These are phyloP conservation scores for Lagenidium giganteum DNA, from an alignment of 352 stramenopile genomes.

Conservation along the genomic window DNA sequence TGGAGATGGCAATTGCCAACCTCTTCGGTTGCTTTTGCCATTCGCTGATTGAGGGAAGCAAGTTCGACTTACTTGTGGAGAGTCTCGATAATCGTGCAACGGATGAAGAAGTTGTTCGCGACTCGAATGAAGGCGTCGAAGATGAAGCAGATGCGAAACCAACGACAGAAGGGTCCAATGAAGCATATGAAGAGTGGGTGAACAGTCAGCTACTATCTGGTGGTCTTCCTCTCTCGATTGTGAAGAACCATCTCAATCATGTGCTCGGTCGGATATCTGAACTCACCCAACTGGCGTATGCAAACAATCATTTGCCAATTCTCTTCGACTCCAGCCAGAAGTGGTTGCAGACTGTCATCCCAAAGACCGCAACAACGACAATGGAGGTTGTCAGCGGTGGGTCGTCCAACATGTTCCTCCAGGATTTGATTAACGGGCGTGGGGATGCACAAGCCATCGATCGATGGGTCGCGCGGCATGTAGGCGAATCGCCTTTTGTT, in stretches of 20 bases:
- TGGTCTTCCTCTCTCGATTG: constrained; percentile 46
- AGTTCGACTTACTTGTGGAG: constrained; percentile 59
- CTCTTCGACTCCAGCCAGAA: too few species aligned
- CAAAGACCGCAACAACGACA: constrained; percentile 26
- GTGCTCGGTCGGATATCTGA: constrained; percentile 39
- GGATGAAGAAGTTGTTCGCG: constrained; percentile 33
- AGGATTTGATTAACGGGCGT: constrained; percentile 60
- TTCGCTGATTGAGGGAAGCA: constrained; percentile 48
- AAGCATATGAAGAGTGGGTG: constrained; percentile 84
- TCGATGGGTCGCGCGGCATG: constrained; percentile 76
- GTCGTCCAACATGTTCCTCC: constrained; percentile 41
- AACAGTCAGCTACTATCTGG: constrained; percentile 66
- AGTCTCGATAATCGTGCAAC: constrained; percentile 13
- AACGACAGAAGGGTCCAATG: constrained; percentile 51
- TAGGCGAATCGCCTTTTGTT: constrained; percentile 79
- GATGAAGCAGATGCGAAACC: constrained; percentile 34
- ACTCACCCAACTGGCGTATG: constrained; percentile 26
- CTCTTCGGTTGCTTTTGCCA: constrained; percentile 73
- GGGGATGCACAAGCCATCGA: constrained; percentile 57
- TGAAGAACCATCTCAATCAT: constrained; percentile 64
- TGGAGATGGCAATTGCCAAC: constrained; percentile 75
- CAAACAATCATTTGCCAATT: constrained; percentile 19
- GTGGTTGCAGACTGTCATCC: constrained; percentile 60
- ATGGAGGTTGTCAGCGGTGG: constrained; percentile 9
- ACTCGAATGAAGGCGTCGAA: constrained; percentile 14